Base-by-base conservation (phyloP, 164 flowering plant species). In the Tetrastigma voinierianum region DNA sequence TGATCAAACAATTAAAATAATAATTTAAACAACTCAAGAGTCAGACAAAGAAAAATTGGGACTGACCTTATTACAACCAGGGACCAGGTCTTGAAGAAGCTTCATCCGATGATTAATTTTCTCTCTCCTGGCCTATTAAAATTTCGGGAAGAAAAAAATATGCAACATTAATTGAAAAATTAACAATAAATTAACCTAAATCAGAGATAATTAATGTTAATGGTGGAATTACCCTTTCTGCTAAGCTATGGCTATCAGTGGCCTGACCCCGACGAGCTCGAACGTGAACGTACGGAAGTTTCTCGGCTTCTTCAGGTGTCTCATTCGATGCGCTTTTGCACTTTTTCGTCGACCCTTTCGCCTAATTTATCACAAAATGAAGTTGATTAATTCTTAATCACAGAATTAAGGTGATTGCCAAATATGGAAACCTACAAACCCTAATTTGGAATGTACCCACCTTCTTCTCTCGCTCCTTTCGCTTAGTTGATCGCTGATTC, bases 191-290 rank as follows among this genome's bases (percentile, higher is more conserved):
- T 51, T 8, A 69, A 55, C 11, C 11, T 23, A 52, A 19, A 61
- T 52, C 53, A 67, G 18, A 17, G 20, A 53, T 14, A 20, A n/a
- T 54, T 55, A 64, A 64, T 61, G 18, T 64, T 32, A 65, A 71
- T 63, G 18, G 46, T 0, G 65, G 68, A 14, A 53, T 82, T 89
- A 93, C 98, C 77, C 98, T 74, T 70, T 93, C 98, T 20, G 98
- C 98, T 69, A 93, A 79, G 87, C 98, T 93, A 70, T 93, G 98
- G 81, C 95, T 93, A 68, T 89, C 93, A 1, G 98, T 93, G 10
- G 98, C 98, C 72, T 93, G 86, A 46, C 98, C 98, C 5, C 98
- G 90, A 61, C 96, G 91, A 70, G 96, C 96, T 59, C 98, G 85
- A 57, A 93, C 98, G 66, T 93, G 96, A 57, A 93, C 98, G 59